These are phyloP conservation scores for Candida sakaeoensis DNA, from an alignment of 805 yeast genomes.

Conservation along the genomic window DNA sequence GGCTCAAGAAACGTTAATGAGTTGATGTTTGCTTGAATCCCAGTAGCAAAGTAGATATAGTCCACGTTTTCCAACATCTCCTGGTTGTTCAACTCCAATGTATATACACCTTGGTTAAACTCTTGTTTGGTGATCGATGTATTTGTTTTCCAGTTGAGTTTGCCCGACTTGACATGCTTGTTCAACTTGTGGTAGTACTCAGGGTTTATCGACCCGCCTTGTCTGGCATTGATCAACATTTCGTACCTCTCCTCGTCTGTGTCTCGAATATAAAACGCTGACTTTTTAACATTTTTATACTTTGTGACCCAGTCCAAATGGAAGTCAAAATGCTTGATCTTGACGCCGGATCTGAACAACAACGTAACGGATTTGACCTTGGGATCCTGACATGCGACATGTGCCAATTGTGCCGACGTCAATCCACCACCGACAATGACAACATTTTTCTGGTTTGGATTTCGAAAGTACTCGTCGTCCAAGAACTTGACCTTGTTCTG, in stretches of 20 bases:
- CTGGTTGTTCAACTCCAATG: constrained; percentile 12
- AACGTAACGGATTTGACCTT: constrained; percentile 31
- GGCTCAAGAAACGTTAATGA: constrained; percentile 27
- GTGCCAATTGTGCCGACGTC: constrained; percentile 44
- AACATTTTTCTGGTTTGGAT: constrained; percentile 12
- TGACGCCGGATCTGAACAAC: constrained; percentile 33
- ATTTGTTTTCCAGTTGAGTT: constrained; percentile 23
- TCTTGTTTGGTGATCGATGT: constrained; percentile 22
- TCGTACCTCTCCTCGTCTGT: constrained; percentile 39
- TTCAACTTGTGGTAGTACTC: constrained; percentile 33
- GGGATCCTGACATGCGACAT: constrained; percentile 25
- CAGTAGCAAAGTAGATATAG: constrained; percentile 42
- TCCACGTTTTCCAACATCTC: constrained; percentile 17
- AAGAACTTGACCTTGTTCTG: constrained; percentile 18
- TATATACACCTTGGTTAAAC: constrained; percentile 32
- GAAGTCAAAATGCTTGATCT: constrained; percentile 46
- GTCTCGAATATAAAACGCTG: constrained; percentile 40
- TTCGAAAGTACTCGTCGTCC: constrained; percentile 11
- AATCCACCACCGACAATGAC: constrained; percentile 46
- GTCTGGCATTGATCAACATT: constrained; percentile 40
- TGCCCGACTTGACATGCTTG: constrained; percentile 28
- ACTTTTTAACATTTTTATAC: constrained; percentile 41
- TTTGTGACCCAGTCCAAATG: constrained; percentile 50
- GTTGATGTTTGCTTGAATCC: constrained; percentile 28
- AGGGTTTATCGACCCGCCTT: constrained; percentile 46